A percentile compares a stretch with the other conserved stretches of the same genome.
Evolutionary conservation across 1,284 basidiomycete species (phyloP).

Genomic region (Fomes fomentarius): DNA sequence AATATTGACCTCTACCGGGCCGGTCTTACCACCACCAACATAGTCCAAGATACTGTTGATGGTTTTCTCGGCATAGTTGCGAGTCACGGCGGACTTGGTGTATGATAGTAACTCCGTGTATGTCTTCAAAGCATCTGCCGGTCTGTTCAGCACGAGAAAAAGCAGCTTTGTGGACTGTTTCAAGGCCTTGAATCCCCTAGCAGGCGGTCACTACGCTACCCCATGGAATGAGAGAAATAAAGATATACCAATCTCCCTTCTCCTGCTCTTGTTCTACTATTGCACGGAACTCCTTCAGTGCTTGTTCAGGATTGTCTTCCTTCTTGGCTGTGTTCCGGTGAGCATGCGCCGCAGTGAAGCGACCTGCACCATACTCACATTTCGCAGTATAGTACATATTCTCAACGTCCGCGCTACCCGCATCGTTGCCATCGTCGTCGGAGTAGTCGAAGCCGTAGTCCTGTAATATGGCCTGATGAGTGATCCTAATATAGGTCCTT

Average conservation of each 20-base stretch:
- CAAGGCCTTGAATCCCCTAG: constrained; percentile 97
- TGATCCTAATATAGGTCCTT: neutral
- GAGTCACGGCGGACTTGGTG: constrained; percentile 90
- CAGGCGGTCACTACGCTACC: neutral
- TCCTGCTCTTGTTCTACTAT: constrained; percentile 90
- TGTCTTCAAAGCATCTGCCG: constrained; percentile 83
- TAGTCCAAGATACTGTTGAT: constrained; percentile 99
- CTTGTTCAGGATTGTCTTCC: constrained; percentile 88
- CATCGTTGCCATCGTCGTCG: constrained; percentile 82
- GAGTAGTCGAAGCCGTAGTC: constrained; percentile 99
- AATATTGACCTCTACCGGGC: constrained; percentile 82
- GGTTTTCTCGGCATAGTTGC: constrained; percentile 95
- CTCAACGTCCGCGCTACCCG: constrained; percentile 91
- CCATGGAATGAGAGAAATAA: neutral
- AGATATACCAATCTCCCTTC: constrained; percentile 87
- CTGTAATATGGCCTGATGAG: constrained; percentile 43
- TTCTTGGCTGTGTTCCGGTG: constrained; percentile 72
- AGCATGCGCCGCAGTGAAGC: constrained; percentile 1
- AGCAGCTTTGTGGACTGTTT: constrained; percentile 98
- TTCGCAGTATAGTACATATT: constrained; percentile 99
- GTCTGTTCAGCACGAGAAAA: constrained; percentile 79
- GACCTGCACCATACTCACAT: constrained; percentile 52
- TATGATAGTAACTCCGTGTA: constrained; percentile 89
- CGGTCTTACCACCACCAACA: constrained; percentile 90
- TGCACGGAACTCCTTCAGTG: constrained; percentile 83